Percentiles rank a stretch among this genome's conserved stretches.
phyloP scores from a whole-genome alignment of 148 eudicot genomes.

The Limonium bicolor region DNA sequence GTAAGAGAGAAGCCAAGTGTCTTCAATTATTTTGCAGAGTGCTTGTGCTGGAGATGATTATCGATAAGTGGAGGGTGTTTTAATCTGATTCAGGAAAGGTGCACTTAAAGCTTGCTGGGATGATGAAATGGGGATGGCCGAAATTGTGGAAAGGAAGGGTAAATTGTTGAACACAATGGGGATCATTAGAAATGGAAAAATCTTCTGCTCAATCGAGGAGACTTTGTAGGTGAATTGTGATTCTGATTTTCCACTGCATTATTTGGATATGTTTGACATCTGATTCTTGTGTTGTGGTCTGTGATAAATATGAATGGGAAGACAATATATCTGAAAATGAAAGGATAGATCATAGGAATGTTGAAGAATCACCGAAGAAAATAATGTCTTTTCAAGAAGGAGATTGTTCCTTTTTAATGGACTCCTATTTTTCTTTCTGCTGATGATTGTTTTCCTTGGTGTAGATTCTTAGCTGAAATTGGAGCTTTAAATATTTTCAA shows the following conservation, averaged over 20 bases:
- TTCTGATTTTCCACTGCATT: not conserved
- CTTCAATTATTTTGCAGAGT: not conserved
- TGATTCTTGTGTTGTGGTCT: not conserved
- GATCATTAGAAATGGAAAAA: constrained; percentile 44
- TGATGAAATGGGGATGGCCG: constrained; percentile 59
- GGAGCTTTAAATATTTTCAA: constrained; percentile 51
- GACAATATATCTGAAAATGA: too few relatives aligned
- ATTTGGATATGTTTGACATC: not conserved
- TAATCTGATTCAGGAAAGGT: constrained; percentile 24
- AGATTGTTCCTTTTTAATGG: too few relatives aligned
- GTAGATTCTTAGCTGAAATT: constrained; percentile 78
- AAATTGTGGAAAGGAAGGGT: constrained; percentile 58
- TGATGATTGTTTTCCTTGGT: constrained; percentile 1
- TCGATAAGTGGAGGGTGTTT: not conserved
- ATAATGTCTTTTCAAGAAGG: too few relatives aligned
- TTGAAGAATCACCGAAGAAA: too few relatives aligned
- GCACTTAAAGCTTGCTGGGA: constrained; percentile 50
- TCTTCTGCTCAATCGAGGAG: constrained; percentile 60
- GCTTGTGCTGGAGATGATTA: not conserved
- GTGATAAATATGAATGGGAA: not conserved
- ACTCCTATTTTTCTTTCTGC: not conserved
- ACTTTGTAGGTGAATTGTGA: constrained; percentile 38
- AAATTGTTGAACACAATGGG: constrained; percentile 57
- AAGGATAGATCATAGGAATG: too few relatives aligned
- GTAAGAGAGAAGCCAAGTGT: constrained; percentile 9